These are phyloP conservation scores for Eucalyptus regnans DNA, from an alignment of 345 rosid species.

Conservation along the genomic window DNA sequence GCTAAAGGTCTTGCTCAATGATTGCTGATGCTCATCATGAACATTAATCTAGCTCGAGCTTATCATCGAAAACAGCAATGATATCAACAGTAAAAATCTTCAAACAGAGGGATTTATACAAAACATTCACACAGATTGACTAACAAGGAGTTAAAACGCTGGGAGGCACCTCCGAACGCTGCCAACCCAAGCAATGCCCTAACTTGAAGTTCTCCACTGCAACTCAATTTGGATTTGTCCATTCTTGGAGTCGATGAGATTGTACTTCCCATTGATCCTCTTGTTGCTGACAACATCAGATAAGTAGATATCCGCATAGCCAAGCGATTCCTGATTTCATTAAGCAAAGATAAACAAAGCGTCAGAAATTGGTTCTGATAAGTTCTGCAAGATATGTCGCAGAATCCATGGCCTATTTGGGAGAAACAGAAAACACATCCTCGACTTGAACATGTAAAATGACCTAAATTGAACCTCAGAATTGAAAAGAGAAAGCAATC, in stretches of 20 bases:
- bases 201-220: conserved; percentile 79
- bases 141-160: neutral
- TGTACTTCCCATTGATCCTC: conserved; percentile 76
- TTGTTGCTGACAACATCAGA: conserved; percentile 65
- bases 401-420: neutral
- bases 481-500: neutral
- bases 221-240: conserved; percentile 74
- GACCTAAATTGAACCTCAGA: neutral
- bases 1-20: neutral
- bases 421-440: neutral
- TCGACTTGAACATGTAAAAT: neutral
- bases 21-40: neutral
- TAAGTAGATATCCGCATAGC: conserved; percentile 48
- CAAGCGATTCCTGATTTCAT: conserved; percentile 51
- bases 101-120: neutral
- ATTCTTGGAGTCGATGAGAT: conserved; percentile 82
- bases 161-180: neutral
- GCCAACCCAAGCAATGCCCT: neutral
- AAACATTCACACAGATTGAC: neutral
- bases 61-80: neutral
- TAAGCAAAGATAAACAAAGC: neutral
- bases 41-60: neutral
- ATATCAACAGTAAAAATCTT: neutral
- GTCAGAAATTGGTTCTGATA: neutral
- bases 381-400: neutral